Evolutionary conservation across 768 basidiomycete genomes (phyloP), one percentile per base, ranked within the genome.

Genomic region (Mycena haematopus): DNA sequence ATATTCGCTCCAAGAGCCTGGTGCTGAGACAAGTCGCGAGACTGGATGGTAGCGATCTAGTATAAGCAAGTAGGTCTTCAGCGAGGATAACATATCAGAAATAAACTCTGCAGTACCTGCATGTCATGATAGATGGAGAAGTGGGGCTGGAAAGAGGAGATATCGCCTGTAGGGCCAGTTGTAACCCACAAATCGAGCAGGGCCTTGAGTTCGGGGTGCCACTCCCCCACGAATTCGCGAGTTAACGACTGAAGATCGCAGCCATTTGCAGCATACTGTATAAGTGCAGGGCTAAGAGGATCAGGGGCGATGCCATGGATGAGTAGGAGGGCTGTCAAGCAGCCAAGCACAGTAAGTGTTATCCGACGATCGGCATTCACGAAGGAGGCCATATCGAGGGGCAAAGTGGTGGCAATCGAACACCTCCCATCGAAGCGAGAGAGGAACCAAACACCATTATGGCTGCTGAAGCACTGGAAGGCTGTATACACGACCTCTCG

Each of bases 251-350:
- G 7, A 2, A 60, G 33, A 31, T 67, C 47, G 36, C 65, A 64
- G 29, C 22, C 21, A 52, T 64, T 49, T 2, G 47, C 46, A 47
- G 52, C 35, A 14, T 25, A 67, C 25, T 67, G 62, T 15, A 67
- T 47, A 3, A 67, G 15, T 24, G 57, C 25, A 17, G 65, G 65
- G 22, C 58, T 53, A 6, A 64, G 27, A 22, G 49, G 50, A 6
- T 47, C 51, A 33, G 65, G 62, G n/a, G 60, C 45, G 21, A 51
- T 45, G 6, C 52, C 62, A 35, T 50, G 38, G 46, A 67, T 44
- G 11, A 67, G 21, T 15, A 56, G 11, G 1, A 67, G 24, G 9
- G 24, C 57, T 33, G 22, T 22, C 0, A 63, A 19, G 17, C 36
- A 58, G 22, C 65, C 65, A 6, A 67, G 33, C 7, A 36, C 52